phyloP scores from a whole-genome alignment of 805 yeast species.

The Diddensiella caesifluorescens region DNA sequence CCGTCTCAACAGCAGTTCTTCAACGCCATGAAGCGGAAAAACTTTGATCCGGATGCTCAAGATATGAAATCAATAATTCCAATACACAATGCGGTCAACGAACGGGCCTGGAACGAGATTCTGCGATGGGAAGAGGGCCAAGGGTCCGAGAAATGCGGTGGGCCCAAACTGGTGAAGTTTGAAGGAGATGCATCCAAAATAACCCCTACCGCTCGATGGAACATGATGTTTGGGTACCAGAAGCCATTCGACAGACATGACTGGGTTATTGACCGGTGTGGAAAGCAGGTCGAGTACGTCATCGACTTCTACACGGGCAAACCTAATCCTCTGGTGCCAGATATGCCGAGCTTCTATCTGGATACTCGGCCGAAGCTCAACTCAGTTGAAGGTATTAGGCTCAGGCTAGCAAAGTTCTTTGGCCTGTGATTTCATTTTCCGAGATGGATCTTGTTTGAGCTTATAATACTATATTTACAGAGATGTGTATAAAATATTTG shows the following conservation, averaged over 20 bases:
- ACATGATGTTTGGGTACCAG: constrained; percentile 55
- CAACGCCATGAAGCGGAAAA: constrained; percentile 88
- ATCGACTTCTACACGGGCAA: constrained; percentile 81
- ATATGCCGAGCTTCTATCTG: constrained; percentile 58
- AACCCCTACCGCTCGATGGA: constrained; percentile 81
- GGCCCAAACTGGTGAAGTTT: constrained; percentile 76
- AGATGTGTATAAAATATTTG: constrained; percentile 6
- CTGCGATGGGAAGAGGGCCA: constrained; percentile 63
- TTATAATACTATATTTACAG: constrained; percentile 5
- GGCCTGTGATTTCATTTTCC: constrained; percentile 15
- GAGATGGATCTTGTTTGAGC: not conserved
- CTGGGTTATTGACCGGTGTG: constrained; percentile 86
- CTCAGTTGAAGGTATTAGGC: constrained; percentile 68
- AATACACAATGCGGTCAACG: constrained; percentile 89
- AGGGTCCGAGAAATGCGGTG: constrained; percentile 55
- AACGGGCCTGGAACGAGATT: constrained; percentile 84
- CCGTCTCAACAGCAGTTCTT: constrained; percentile 94
- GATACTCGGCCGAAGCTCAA: constrained; percentile 93
- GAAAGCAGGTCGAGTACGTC: constrained; percentile 77
- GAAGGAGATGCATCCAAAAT: constrained; percentile 81
- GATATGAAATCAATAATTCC: constrained; percentile 94
- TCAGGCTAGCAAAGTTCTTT: constrained; percentile 61
- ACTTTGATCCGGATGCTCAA: constrained; percentile 72
- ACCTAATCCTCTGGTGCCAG: constrained; percentile 41
- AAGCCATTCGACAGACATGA: constrained; percentile 95